Conservation (phyloP, 2,329 filamentous ascomycete genomes). For the Xylariales sp. region DNA sequence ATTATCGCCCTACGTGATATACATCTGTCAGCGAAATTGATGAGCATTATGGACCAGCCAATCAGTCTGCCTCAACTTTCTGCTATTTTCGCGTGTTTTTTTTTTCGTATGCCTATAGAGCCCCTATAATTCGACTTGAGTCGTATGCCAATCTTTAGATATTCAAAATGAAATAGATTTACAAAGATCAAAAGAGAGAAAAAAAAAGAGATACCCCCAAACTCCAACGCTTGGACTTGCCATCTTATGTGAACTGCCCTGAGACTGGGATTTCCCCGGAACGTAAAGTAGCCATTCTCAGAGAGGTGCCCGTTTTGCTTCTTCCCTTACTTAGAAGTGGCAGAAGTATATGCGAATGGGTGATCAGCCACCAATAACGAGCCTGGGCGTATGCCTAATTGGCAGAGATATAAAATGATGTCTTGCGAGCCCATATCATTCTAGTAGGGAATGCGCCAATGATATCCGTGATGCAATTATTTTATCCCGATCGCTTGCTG, state of each 20-base stretch:
- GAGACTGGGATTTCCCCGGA: neutral
- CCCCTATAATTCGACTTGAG: slow-evolving; percentile 25
- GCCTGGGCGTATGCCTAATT: neutral
- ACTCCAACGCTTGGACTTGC: slow-evolving; percentile 25
- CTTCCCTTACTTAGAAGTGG: neutral
- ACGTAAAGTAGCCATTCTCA: neutral
- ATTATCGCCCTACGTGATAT: slow-evolving; percentile 13
- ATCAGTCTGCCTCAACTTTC: slow-evolving; percentile 9
- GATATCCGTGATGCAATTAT: slow-evolving; percentile 25
- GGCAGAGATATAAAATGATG: slow-evolving; percentile 5
- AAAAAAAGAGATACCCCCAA: slow-evolving; percentile 3
- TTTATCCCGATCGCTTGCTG: slow-evolving; percentile 19
- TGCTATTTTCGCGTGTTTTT: neutral
- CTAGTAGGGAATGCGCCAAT: slow-evolving; percentile 23
- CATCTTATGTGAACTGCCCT: slow-evolving; percentile 11
- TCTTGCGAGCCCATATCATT: slow-evolving; percentile 33
- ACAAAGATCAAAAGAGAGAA: neutral
- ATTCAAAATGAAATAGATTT: slow-evolving; percentile 7
- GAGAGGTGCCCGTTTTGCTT: neutral
- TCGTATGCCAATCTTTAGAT: slow-evolving; percentile 31
- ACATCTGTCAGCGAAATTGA: slow-evolving; percentile 24
- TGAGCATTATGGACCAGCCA: slow-evolving; percentile 29
- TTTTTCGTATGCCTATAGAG: slow-evolving; percentile 11
- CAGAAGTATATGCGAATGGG: slow-evolving; percentile 8
- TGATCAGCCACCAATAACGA: slow-evolving; percentile 2